These are phyloP conservation scores for Leccinum disarticulatum DNA, from an alignment of 768 basidiomycete species.

Conservation along the genomic window DNA sequence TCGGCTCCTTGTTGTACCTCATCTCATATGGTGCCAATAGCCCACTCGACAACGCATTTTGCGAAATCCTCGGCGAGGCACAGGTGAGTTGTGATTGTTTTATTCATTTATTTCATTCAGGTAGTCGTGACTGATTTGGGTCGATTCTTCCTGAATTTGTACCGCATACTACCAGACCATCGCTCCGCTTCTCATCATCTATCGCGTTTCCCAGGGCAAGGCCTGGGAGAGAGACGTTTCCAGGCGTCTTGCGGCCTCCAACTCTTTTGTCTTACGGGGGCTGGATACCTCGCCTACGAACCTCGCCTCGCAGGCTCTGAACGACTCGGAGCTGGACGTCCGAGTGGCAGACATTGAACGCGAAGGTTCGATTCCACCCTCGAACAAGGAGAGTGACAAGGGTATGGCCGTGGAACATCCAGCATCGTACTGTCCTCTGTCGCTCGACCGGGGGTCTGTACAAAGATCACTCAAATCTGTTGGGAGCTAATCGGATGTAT, in stretches of 20 bases:
- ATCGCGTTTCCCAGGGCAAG: conserved; percentile 43
- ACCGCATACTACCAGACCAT: conserved; percentile 35
- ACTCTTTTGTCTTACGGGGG: conserved; percentile 12
- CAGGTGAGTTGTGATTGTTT: conserved; percentile 20
- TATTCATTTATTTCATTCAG: no score
- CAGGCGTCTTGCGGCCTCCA: conserved; percentile 1
- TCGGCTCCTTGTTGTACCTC: conserved; percentile 33
- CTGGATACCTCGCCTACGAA: conserved; percentile 1
- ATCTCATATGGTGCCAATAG: conserved; percentile 25
- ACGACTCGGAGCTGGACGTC: conserved; percentile 2
- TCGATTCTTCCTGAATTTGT: background rate
- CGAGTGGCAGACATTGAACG: conserved; percentile 11
- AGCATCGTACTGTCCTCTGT: no score
- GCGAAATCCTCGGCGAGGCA: conserved; percentile 31
- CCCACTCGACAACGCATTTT: conserved; percentile 27
- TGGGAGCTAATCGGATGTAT: no score
- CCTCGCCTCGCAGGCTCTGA: background rate
- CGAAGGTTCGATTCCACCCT: background rate
- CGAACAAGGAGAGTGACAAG: no score
- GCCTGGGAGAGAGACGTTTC: background rate
- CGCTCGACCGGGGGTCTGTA: no score
- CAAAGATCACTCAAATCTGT: no score
- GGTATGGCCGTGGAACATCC: no score
- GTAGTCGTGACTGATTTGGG: background rate
- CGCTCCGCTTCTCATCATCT: conserved; percentile 48